Evolutionary conservation across 2,329 filamentous ascomycete species (phyloP).

Genomic region (Pezicula neosporulosa): DNA sequence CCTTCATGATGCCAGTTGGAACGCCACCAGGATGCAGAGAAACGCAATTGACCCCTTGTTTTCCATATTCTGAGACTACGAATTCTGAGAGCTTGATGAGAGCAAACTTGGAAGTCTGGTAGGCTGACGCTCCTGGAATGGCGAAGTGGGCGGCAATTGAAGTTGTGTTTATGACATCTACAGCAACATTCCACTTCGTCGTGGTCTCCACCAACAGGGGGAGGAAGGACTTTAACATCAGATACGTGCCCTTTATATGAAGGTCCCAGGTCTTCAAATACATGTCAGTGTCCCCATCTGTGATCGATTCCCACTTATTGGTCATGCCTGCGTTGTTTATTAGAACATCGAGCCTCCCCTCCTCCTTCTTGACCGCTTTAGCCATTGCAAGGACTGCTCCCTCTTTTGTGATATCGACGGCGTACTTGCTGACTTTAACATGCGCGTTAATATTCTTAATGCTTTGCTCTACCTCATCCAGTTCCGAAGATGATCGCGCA

Average conservation of each 20-base stretch:
- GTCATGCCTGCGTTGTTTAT: slow-evolving; percentile 40
- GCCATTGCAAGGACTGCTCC: slow-evolving; percentile 2
- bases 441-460: slow-evolving; percentile 1
- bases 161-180: slow-evolving; percentile 32
- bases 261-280: slow-evolving; percentile 45
- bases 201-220: slow-evolving; percentile 36
- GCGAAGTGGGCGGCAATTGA: slow-evolving; percentile 35
- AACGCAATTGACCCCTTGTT: slow-evolving; percentile 35
- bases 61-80: slow-evolving; percentile 37
- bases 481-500: slow-evolving; percentile 4
- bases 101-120: slow-evolving; percentile 42
- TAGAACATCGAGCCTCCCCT: slow-evolving; percentile 33
- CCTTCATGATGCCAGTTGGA: slow-evolving; percentile 38
- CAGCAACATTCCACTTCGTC: slow-evolving; percentile 25
- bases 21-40: slow-evolving; percentile 42
- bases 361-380: slow-evolving; percentile 1
- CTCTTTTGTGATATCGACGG: slow-evolving; percentile 5
- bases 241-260: slow-evolving; percentile 45
- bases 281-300: slow-evolving; percentile 33
- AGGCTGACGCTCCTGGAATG: slow-evolving; percentile 34
- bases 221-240: slow-evolving; percentile 42
- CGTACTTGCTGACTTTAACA: slow-evolving; percentile 3
- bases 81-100: slow-evolving; percentile 41
- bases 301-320: slow-evolving; percentile 29
- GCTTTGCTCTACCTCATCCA: slow-evolving; percentile 3